A percentile compares a stretch with the other conserved stretches of the same genome.
Conservation (phyloP, 805 yeast genomes). For the Metschnikowia vanudenii region DNA sequence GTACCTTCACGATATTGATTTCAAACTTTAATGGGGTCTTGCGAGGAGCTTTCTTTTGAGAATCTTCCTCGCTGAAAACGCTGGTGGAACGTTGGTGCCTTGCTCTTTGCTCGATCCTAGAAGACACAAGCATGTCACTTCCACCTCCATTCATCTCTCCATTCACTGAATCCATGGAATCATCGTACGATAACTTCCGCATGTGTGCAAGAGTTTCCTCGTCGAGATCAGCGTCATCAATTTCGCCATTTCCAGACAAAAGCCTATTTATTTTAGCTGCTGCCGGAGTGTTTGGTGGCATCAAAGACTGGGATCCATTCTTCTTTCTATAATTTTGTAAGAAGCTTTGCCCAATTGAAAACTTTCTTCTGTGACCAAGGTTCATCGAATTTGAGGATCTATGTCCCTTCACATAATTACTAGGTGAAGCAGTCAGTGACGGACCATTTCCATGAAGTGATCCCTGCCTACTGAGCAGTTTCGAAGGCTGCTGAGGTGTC, state of each 20-base stretch:
- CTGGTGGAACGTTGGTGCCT: slow-evolving; percentile 34
- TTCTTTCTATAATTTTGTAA: slow-evolving; percentile 50
- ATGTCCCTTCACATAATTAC: slow-evolving; percentile 25
- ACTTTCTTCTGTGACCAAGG: slow-evolving; percentile 55
- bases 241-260: slow-evolving; percentile 29
- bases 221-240: slow-evolving; percentile 29
- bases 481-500: slow-evolving; percentile 17
- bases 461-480: slow-evolving; percentile 38
- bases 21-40: slow-evolving; percentile 77
- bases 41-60: slow-evolving; percentile 11
- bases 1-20: slow-evolving; percentile 88
- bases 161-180: slow-evolving; percentile 57
- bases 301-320: slow-evolving; percentile 38
- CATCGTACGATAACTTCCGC: slow-evolving; percentile 46
- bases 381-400: slow-evolving; percentile 40
- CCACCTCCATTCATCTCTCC: slow-evolving; percentile 49
- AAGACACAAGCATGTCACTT: slow-evolving; percentile 59
- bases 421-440: slow-evolving; percentile 9
- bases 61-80: slow-evolving; percentile 18
- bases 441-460: slow-evolving; percentile 33
- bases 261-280: slow-evolving; percentile 39
- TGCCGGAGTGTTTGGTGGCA: slow-evolving; percentile 58
- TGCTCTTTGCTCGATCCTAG: slow-evolving; percentile 54
- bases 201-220: slow-evolving; percentile 28
- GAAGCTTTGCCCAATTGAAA: slow-evolving; percentile 59